Base-by-base conservation (phyloP, 164 flowering plant species). In the Liriodendron chinense region DNA sequence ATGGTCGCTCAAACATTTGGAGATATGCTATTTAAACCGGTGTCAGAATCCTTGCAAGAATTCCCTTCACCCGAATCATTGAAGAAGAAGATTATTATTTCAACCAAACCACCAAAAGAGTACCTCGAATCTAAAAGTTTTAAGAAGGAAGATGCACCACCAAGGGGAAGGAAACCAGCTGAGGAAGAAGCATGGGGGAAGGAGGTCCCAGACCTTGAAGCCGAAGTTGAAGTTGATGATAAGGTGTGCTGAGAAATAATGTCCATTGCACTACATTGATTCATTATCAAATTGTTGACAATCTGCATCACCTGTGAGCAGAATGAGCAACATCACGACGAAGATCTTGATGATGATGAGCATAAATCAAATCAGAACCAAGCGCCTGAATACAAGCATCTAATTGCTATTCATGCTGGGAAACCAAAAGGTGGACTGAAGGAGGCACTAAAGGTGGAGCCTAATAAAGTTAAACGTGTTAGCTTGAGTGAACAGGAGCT, bases 51-150 rank as follows among this genome's bases (percentile, higher is more conserved):
- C 74, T 76, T 91, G 65, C 68, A 65, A 49, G 88, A 86, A 70
- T 87, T 93, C 64, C 98, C 96, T 48, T 90, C 97, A 1, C 99
- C 98, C 1, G 94, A 90, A 75, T 80, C 82, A 47, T 75, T 95
- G 77, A 92, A 88, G 78, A 28, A 84, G 20, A 81, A 86, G 28
- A 82, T 95, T 34, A 75, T 94, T n/a, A 82, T 95, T 64, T 95
- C 99, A 49, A 94, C 99, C 10, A 96, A 96, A 74, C 96, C 96
- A 63, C 99, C 99, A 22, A 90, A 89, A 83, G 96, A 91, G 67
- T 89, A 70, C 73, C 48, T 68, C 18, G 84, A 85, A 65, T 28
- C 74, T 22, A 78, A 81, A 50, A 82, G 69, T 70, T 47, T 68
- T 14, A 79, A 77, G 69, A 79, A 68, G 20, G 59, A 50, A 50